Conservation (phyloP, 306 rosid genomes). For the Quercus suber region DNA sequence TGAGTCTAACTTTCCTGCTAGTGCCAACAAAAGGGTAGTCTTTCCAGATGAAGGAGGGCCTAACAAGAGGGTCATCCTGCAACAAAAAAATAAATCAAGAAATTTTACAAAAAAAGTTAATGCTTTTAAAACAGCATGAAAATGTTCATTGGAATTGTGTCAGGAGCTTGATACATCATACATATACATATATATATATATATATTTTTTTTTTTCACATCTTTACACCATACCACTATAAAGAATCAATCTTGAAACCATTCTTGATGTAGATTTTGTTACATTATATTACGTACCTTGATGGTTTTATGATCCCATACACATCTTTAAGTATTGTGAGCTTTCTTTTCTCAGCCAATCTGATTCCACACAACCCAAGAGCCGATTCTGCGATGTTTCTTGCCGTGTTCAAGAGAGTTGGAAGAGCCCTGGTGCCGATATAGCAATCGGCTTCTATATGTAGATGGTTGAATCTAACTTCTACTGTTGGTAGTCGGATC, state of each 20-base stretch:
- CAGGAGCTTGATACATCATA: too few relatives aligned
- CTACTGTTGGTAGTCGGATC: background rate
- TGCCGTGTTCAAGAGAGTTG: background rate
- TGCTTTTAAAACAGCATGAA: too few relatives aligned
- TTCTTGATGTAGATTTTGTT: too few relatives aligned
- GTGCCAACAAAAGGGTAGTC: constrained; percentile 2
- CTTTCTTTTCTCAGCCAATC: background rate
- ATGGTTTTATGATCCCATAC: background rate
- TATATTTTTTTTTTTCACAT: background rate
- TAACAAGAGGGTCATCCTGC: constrained; percentile 1
- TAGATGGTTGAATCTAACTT: background rate
- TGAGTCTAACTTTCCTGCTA: constrained; percentile 2
- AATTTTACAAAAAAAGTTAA: background rate
- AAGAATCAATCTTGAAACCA: too few relatives aligned
- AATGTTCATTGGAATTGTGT: too few relatives aligned
- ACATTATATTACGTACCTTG: background rate
- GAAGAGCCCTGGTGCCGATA: background rate
- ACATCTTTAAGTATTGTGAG: background rate
- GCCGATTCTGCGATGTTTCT: background rate
- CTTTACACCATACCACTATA: too few relatives aligned
- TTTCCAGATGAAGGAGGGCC: constrained; percentile 2
- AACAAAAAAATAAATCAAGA: background rate
- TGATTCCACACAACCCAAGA: background rate
- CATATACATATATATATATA: too few relatives aligned
- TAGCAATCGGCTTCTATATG: background rate